Percentiles rank a stretch among this genome's conserved stretches.
Evolutionary conservation across 2,329 filamentous ascomycete genomes (phyloP).

Genomic region (Teratosphaeria zuluensis): DNA sequence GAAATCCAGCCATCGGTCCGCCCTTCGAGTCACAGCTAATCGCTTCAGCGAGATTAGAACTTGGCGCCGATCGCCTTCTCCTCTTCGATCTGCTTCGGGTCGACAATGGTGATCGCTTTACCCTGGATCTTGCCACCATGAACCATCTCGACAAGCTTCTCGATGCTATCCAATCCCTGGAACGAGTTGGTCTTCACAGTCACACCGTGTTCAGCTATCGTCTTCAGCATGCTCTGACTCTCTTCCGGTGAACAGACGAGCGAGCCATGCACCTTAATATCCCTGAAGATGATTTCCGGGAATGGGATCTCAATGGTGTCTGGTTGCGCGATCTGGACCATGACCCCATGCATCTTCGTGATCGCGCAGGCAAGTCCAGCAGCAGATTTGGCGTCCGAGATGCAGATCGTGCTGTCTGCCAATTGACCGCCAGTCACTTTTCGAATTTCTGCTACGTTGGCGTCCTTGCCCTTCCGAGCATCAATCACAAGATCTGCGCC

Average conservation of each 20-base stretch:
- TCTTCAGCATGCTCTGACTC: conserved; percentile 25
- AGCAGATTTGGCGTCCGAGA: conserved; percentile 44
- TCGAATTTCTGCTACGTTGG: conserved; percentile 39
- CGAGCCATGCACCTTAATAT: conserved; percentile 40
- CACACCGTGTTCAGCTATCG: conserved; percentile 32
- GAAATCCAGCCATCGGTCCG: neutral
- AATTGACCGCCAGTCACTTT: conserved; percentile 40
- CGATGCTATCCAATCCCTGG: conserved; percentile 43
- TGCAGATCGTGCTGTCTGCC: conserved; percentile 44
- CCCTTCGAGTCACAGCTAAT: neutral
- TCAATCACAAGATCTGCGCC: conserved; percentile 47
- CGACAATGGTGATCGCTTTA: conserved; percentile 46
- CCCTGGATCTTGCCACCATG: conserved; percentile 45
- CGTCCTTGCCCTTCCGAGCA: conserved; percentile 38
- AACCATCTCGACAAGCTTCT: conserved; percentile 41
- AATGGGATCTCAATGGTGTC: conserved; percentile 31
- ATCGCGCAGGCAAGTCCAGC: conserved; percentile 44
- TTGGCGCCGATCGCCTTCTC: conserved; percentile 30
- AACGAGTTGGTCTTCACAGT: conserved; percentile 44
- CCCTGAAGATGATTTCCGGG: conserved; percentile 44
- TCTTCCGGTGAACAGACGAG: conserved; percentile 26
- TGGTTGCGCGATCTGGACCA: conserved; percentile 51
- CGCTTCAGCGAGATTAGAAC: conserved; percentile 12
- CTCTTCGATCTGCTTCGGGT: conserved; percentile 38
- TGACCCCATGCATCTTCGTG: conserved; percentile 49